Conservation (phyloP, 306 rosid genomes). For the Ormosia emarginata region DNA sequence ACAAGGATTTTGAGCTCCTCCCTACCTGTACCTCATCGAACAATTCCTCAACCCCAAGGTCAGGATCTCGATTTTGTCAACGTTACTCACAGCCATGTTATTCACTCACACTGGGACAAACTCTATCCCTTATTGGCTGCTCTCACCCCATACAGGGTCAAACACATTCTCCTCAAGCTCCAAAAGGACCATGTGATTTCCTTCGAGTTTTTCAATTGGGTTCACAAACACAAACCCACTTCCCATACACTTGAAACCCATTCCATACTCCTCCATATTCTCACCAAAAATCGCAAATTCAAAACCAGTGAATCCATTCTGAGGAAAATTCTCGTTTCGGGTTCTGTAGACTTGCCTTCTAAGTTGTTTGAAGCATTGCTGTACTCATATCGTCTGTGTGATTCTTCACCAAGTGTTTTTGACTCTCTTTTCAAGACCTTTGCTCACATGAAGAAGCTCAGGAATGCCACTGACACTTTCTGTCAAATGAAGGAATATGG, state of each 20-base stretch:
- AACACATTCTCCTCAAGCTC: constrained; percentile 56
- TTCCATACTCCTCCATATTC: constrained; percentile 64
- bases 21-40: constrained; percentile 66
- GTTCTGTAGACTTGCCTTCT: constrained; percentile 37
- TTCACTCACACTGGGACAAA: constrained; percentile 74
- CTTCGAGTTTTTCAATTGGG: constrained; percentile 74
- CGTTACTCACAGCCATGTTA: constrained; percentile 65
- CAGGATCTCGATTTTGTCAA: constrained; percentile 80
- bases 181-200: constrained; percentile 67
- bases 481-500: constrained; percentile 70
- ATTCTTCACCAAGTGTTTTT: constrained; percentile 68
- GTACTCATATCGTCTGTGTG: constrained; percentile 50
- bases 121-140: constrained; percentile 46
- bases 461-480: constrained; percentile 58
- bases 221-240: constrained; percentile 42
- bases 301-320: constrained; percentile 52
- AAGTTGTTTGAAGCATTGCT: constrained; percentile 57
- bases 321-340: constrained; percentile 33
- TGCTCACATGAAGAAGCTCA: constrained; percentile 61
- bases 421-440: constrained; percentile 76
- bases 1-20: constrained; percentile 21
- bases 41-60: constrained; percentile 61
- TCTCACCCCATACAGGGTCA: constrained; percentile 58
- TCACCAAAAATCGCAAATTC: constrained; percentile 60
- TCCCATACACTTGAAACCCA: constrained; percentile 54